phyloP scores from a whole-genome alignment of 768 basidiomycete genomes.

The Chalciporus chontae region DNA sequence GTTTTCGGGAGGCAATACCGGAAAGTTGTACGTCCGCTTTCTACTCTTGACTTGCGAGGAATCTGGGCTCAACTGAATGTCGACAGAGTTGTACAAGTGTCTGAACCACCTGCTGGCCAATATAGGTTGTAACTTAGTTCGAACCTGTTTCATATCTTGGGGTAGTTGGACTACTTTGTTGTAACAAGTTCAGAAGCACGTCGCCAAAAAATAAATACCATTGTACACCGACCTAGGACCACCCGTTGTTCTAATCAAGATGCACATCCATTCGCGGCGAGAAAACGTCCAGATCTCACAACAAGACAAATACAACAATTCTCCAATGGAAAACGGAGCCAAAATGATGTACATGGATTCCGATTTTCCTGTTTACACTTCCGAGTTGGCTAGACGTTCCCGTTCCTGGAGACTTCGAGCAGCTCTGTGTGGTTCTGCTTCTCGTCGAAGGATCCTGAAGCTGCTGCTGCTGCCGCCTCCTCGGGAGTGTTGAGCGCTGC shows the following conservation, averaged over 20 bases:
- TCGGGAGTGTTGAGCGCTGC: conserved; percentile 9
- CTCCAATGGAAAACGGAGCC: neutral
- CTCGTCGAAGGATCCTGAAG: conserved; percentile 12
- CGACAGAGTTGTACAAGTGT: conserved; percentile 56
- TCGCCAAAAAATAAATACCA: too few relatives aligned
- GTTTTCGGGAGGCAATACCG: conserved; percentile 73
- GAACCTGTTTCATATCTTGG: neutral
- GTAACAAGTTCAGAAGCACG: too few relatives aligned
- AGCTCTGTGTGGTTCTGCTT: conserved; percentile 1
- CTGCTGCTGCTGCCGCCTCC: conserved; percentile 1
- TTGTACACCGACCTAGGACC: too few relatives aligned
- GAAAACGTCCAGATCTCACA: too few relatives aligned
- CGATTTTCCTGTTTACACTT: neutral
- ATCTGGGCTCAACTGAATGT: conserved; percentile 6
- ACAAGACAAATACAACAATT: too few relatives aligned
- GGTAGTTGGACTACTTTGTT: neutral
- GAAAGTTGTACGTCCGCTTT: conserved; percentile 54
- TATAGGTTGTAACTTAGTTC: conserved; percentile 7
- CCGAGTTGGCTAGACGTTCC: conserved; percentile 14
- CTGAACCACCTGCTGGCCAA: conserved; percentile 23
- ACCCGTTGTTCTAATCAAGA: too few relatives aligned
- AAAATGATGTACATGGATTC: neutral
- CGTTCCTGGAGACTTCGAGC: neutral
- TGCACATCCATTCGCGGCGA: too few relatives aligned
- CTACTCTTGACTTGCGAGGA: neutral